Conservation (phyloP, 768 basidiomycete species). For the Nidularia sp. region DNA sequence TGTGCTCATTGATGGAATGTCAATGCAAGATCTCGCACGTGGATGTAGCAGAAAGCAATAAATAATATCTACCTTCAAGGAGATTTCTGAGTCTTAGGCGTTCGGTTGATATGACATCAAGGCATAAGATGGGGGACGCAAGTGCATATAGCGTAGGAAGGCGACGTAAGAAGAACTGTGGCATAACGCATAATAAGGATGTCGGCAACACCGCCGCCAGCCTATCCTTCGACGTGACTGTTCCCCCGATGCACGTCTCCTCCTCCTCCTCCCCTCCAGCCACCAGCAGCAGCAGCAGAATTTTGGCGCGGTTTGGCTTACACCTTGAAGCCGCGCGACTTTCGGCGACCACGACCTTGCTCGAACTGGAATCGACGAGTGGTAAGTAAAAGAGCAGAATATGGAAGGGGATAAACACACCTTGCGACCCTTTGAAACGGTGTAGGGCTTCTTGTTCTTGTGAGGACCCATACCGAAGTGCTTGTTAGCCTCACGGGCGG, state of each 20-base stretch:
- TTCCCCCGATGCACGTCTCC: background rate
- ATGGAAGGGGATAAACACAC: conserved; percentile 24
- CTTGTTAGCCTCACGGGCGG: conserved; percentile 89
- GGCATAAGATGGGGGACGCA: conserved; percentile 15
- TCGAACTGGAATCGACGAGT: conserved; percentile 64
- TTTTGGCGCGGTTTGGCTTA: conserved; percentile 35
- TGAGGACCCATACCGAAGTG: conserved; percentile 99
- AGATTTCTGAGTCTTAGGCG: too few species aligned
- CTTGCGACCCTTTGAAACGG: conserved; percentile 95
- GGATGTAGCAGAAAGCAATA: too few species aligned
- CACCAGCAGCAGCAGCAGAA: conserved; percentile 8
- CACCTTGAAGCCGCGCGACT: conserved; percentile 96
- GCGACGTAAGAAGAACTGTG: conserved; percentile 1
- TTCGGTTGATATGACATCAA: background rate
- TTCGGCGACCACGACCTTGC: conserved; percentile 97
- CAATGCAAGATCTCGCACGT: too few species aligned
- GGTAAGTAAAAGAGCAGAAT: background rate
- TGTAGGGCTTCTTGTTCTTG: conserved; percentile 98
- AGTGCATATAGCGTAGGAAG: conserved; percentile 20
- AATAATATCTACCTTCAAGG: too few species aligned
- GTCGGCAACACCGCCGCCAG: conserved; percentile 1
- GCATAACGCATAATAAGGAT: background rate
- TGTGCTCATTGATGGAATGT: too few species aligned
- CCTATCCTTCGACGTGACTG: background rate
- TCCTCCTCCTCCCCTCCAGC: background rate